Percentiles rank a stretch among this genome's conserved stretches.
Conservation (phyloP, 495 filamentous ascomycete genomes). For the Xylaria acuta region DNA sequence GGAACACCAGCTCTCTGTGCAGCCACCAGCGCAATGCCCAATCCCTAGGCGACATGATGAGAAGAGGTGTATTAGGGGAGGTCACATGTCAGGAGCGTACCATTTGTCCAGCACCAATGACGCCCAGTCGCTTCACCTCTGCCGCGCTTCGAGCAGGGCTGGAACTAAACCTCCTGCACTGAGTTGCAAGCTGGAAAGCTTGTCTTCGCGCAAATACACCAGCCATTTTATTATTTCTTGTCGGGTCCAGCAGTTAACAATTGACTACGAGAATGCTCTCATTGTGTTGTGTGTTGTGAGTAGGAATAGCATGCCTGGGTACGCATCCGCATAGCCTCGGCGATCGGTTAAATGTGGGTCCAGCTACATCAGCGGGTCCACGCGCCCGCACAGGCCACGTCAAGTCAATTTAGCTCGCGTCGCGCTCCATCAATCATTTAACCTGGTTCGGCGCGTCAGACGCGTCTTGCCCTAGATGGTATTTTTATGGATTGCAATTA, state of each 20-base stretch:
- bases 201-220: slow-evolving; percentile 41
- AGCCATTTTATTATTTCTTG: slow-evolving; percentile 39
- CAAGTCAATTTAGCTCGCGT: slow-evolving; percentile 19
- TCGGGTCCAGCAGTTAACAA: neutral
- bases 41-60: slow-evolving; percentile 64
- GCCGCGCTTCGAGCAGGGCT: slow-evolving; percentile 60
- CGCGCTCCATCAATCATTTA: slow-evolving; percentile 10
- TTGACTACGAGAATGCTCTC: neutral
- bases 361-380: neutral
- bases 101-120: slow-evolving; percentile 97
- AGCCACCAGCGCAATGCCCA: slow-evolving; percentile 95
- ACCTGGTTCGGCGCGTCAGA: slow-evolving; percentile 16
- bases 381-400: slow-evolving; percentile 16
- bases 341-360: slow-evolving; percentile 39
- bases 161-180: slow-evolving; percentile 60
- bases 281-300: slow-evolving; percentile 6
- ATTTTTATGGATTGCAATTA: neutral
- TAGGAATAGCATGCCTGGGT: slow-evolving; percentile 13
- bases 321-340: slow-evolving; percentile 50
- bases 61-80: slow-evolving; percentile 23
- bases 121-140: slow-evolving; percentile 87
- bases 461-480: slow-evolving; percentile 3
- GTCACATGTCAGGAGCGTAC: slow-evolving; percentile 55
- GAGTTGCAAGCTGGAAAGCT: slow-evolving; percentile 44
- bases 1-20: slow-evolving; percentile 83